Evolutionary conservation across 768 basidiomycete genomes (phyloP), one percentile per base, ranked within the genome.

Genomic region (Trametes coccinea): DNA sequence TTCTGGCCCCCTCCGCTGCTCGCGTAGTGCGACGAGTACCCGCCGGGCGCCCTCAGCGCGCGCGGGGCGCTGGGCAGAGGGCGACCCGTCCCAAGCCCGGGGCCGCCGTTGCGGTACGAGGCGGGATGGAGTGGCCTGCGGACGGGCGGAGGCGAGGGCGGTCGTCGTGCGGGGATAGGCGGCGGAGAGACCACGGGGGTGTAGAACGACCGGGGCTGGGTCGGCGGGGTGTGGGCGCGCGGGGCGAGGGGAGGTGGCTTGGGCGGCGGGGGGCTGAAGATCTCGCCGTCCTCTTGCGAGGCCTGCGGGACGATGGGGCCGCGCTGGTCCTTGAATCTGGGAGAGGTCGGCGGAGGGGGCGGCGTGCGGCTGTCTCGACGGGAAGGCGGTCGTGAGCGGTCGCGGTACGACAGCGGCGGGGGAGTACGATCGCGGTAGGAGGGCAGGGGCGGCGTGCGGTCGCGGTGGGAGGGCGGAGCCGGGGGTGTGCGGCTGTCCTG

Each of bases 231-330:
- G 59, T 80, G 75, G 40, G 77, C 75, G n/a, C 73, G 77, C 0
- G 77, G 77, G 9, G 75, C 66, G 56, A 74, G 68, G 0, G 68
- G 75, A 0, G 68, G 62, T 0, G 67, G 46, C 60, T 76, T 76
- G 31, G 69, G 72, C n/a, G 73, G 73, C 7, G 73, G 73, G n/a
- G 73, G 70, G 44, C 69, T 78, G 41, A 70, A 68, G 56, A 84
- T 83, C 69, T 84, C 83, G 4, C 82, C 83, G 44, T 84, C 83
- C 68, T 84, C 83, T 30, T 79, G 80, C 5, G 80, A 77, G 0
- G 71, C 67, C 8, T 73, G 71, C n/a, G 57, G 41, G 17, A 43
- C 41, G 33, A 31, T 30, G 29, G 31, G 16, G 9, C 11, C 29
- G 30, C 43, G 56, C 2, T 33, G 22, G 17, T 43, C 27, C 9